These are phyloP conservation scores for Aspergillus sclerotiicarbonarius DNA, from an alignment of 495 filamentous ascomycete species.

Conservation along the genomic window DNA sequence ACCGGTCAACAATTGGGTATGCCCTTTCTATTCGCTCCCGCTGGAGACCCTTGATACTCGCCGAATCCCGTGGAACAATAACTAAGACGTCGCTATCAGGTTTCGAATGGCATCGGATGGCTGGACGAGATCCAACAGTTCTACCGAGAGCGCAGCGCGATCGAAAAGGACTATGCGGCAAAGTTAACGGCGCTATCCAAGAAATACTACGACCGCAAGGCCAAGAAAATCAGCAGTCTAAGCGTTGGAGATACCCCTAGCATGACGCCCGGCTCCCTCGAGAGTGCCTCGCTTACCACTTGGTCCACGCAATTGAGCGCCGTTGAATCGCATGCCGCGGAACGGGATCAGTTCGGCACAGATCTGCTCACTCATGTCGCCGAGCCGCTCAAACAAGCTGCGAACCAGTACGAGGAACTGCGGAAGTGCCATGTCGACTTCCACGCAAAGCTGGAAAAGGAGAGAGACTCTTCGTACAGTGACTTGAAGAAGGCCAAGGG, in stretches of 20 bases:
- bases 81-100: conserved; percentile 45
- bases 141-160: conserved; percentile 87
- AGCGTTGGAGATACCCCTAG: conserved; percentile 92
- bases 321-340: conserved; percentile 80
- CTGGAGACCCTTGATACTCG: conserved; percentile 13
- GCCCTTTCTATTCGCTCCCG: conserved; percentile 23
- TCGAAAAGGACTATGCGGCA: conserved; percentile 93
- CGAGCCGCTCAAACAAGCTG: conserved; percentile 74
- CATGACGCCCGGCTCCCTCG: conserved; percentile 92
- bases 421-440: conserved; percentile 90
- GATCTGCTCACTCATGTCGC: conserved; percentile 77
- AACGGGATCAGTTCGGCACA: conserved; percentile 79
- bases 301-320: conserved; percentile 93
- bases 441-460: conserved; percentile 81
- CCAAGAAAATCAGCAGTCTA: conserved; percentile 79
- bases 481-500: conserved; percentile 89
- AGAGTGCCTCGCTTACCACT: conserved; percentile 93
- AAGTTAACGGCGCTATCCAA: conserved; percentile 85
- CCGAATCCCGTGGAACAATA: conserved; percentile 2
- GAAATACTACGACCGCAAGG: conserved; percentile 96
- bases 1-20: conserved; percentile 85
- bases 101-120: conserved; percentile 84
- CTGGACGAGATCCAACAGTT: conserved; percentile 96
- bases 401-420: conserved; percentile 80
- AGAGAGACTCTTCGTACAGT: conserved; percentile 76